These are phyloP conservation scores for Metschnikowia aberdeeniae DNA, from an alignment of 805 yeast species.

Conservation along the genomic window DNA sequence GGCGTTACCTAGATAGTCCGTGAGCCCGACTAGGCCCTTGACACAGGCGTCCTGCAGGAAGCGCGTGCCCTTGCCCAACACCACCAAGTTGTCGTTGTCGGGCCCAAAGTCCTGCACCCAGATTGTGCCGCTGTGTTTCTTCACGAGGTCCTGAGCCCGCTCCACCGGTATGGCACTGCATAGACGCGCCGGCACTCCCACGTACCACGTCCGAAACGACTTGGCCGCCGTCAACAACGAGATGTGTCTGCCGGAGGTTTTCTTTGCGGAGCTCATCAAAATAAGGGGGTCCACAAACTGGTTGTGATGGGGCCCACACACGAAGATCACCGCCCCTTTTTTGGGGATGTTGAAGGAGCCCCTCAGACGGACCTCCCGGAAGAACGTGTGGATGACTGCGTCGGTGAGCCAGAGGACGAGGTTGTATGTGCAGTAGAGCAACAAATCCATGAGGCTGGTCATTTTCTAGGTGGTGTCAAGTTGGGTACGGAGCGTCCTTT, in stretches of 20 bases:
- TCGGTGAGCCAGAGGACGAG: slow-evolving; percentile 31
- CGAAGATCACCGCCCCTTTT: slow-evolving; percentile 36
- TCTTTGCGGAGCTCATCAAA: slow-evolving; percentile 34
- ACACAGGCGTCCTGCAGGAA: slow-evolving; percentile 31
- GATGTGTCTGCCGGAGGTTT: slow-evolving; percentile 28
- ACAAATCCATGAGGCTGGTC: not conserved
- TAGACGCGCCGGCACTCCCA: slow-evolving; percentile 31
- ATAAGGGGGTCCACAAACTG: slow-evolving; percentile 40
- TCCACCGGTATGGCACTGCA: slow-evolving; percentile 40
- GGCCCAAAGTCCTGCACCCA: slow-evolving; percentile 17
- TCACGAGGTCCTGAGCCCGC: slow-evolving; percentile 38
- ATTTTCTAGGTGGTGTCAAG: too few species aligned
- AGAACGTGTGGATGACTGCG: slow-evolving; percentile 35
- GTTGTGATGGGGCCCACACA: slow-evolving; percentile 42
- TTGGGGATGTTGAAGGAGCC: slow-evolving; percentile 39
- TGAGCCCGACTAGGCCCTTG: slow-evolving; percentile 37
- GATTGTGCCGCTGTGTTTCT: slow-evolving; percentile 28
- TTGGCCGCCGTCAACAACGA: slow-evolving; percentile 37
- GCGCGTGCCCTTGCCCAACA: slow-evolving; percentile 32
- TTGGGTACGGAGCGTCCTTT: too few species aligned
- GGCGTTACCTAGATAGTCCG: slow-evolving; percentile 32
- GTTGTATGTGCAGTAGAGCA: slow-evolving; percentile 21
- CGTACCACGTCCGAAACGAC: slow-evolving; percentile 28
- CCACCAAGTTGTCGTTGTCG: slow-evolving; percentile 15
- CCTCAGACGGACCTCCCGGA: slow-evolving; percentile 36